phyloP scores from a whole-genome alignment of 352 stramenopile species.

The Elongisporangium anandrum region DNA sequence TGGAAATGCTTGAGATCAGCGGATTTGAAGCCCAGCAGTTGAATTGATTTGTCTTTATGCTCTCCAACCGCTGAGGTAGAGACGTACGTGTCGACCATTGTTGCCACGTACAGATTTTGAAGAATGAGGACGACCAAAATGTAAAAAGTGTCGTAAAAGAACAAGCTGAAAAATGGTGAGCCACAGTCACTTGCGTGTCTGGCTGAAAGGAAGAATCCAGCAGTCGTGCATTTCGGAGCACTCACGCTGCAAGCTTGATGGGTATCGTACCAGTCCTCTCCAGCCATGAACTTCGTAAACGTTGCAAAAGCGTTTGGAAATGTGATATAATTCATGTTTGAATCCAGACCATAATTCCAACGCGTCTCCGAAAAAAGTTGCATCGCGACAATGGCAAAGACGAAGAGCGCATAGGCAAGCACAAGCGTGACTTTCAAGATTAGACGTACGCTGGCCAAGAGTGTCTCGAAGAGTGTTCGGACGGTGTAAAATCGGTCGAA shows the following conservation, averaged over 20 bases:
- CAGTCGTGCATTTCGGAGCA: slow-evolving; percentile 52
- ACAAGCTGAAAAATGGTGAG: slow-evolving; percentile 44
- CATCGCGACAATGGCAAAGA: slow-evolving; percentile 79
- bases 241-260: slow-evolving; percentile 65
- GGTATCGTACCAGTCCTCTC: slow-evolving; percentile 82
- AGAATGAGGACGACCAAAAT: slow-evolving; percentile 73
- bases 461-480: slow-evolving; percentile 69
- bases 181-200: slow-evolving; percentile 61
- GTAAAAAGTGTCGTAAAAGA: slow-evolving; percentile 83
- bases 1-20: slow-evolving; percentile 66
- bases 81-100: slow-evolving; percentile 81
- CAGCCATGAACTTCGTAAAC: slow-evolving; percentile 80
- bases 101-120: slow-evolving; percentile 79
- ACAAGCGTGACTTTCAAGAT: slow-evolving; percentile 80
- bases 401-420: slow-evolving; percentile 75
- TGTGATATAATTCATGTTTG: slow-evolving; percentile 71
- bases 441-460: slow-evolving; percentile 56
- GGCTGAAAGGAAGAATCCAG: slow-evolving; percentile 18
- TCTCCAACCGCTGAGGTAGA: slow-evolving; percentile 59
- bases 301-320: slow-evolving; percentile 68
- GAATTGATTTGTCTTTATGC: slow-evolving; percentile 46
- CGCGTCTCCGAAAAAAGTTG: slow-evolving; percentile 79
- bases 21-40: slow-evolving; percentile 58
- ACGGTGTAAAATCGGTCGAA: slow-evolving; percentile 66
- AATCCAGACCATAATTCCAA: slow-evolving; percentile 70